Evolutionary conservation across 2,329 filamentous ascomycete genomes (phyloP), one percentile per base, ranked within the genome.

Genomic region (Cadophora gregata): DNA sequence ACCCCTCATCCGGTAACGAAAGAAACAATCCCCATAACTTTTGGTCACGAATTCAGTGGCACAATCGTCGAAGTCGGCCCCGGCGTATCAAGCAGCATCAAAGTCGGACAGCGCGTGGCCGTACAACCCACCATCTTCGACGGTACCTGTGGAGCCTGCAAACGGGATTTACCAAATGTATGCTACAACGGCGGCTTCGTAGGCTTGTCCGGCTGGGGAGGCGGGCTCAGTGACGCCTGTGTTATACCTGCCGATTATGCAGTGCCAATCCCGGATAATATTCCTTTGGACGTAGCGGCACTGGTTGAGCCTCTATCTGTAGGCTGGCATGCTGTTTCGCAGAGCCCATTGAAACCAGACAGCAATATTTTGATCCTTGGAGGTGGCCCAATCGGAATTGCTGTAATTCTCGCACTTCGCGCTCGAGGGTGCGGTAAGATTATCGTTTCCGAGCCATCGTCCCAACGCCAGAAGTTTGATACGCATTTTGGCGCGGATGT

Each of bases 11-110:
- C 83, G 1, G 76, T 90, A 25, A 90, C 87, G 0, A 79, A 82
- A 36, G 85, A 86, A 65, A 80, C 79, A 0, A 81, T 86, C 42
- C 88, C 88, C 3, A 81, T 90, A 10, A 87, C 83, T 0, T 79
- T 90, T 10, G 88, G 89, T 29, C 88, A 91, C 73, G 89, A 91
- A 73, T 88, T 90, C 76, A 85, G 83, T 3, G 88, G 88, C 12
- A 81, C 82, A 1, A 79, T 91, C 36, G 80, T 83, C 12, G 85
- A 88, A 70, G 78, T 90, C n/a, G 88, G 88, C 0, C 72, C 79
- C 0, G 81, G 78, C 0, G 83, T 87, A 1, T 76, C 72, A 0
- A 75, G 75, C 10, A 75, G 75, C 10, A 78, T 89, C 58, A 78
- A 81, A 51, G 74, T 84, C 1, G 88, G 88, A 1, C 84, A 90